A percentile compares a stretch with the other conserved stretches of the same genome.
Conservation (phyloP, 805 yeast species). For the Lipomyces mesembrius region DNA sequence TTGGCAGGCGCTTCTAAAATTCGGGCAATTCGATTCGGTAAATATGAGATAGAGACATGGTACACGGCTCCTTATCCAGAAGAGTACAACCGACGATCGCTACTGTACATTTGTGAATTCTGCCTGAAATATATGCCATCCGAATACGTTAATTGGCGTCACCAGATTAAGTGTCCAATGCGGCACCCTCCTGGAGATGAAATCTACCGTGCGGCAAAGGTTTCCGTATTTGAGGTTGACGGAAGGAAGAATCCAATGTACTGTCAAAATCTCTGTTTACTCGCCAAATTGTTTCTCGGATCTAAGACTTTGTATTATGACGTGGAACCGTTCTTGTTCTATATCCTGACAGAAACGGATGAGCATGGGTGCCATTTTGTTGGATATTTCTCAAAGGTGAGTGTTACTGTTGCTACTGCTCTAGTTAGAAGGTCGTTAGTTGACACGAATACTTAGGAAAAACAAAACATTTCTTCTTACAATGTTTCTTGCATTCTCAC, state of each 20-base stretch:
- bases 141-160: constrained; percentile 69
- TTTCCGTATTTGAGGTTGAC: constrained; percentile 87
- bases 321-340: constrained; percentile 93
- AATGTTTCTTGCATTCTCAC: constrained; percentile 92
- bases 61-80: constrained; percentile 92
- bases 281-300: constrained; percentile 86
- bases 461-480: constrained; percentile 70
- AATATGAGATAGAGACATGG: constrained; percentile 84
- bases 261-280: constrained; percentile 86
- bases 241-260: constrained; percentile 81
- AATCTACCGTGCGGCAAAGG: constrained; percentile 73
- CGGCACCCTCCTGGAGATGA: constrained; percentile 89
- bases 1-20: constrained; percentile 51
- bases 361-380: constrained; percentile 70
- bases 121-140: constrained; percentile 82
- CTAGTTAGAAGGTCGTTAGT: not conserved
- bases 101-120: constrained; percentile 77
- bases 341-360: constrained; percentile 75
- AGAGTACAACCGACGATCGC: constrained; percentile 66
- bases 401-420: constrained; percentile 5
- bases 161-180: constrained; percentile 70
- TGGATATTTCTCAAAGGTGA: constrained; percentile 91
- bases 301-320: constrained; percentile 92
- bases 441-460: constrained; percentile 37
- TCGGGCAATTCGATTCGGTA: constrained; percentile 69